Evolutionary conservation across 1,139 yeast genomes (phyloP).

Genomic region (Nakaseomyces uthaithaninus): DNA sequence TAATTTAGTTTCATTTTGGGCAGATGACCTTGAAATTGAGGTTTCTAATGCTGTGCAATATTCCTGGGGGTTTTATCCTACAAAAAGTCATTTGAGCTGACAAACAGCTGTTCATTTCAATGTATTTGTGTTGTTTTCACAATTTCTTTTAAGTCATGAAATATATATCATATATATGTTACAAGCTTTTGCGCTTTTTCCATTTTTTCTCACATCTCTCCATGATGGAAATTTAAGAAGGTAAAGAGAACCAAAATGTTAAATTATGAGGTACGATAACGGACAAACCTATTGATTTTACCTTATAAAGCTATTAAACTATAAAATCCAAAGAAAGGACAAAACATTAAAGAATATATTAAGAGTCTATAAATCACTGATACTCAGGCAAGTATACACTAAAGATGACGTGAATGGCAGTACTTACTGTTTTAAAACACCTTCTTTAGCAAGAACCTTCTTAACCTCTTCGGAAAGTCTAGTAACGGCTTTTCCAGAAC

Average conservation of each 20-base stretch:
- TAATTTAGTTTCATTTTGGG: slow-evolving; percentile 43
- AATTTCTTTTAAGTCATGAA: no score
- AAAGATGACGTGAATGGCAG: neutral
- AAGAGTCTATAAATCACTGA: neutral
- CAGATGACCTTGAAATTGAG: slow-evolving; percentile 40
- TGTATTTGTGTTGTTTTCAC: neutral
- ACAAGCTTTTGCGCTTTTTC: no score
- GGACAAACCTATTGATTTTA: no score
- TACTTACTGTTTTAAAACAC: slow-evolving; percentile 22
- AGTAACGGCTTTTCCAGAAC: slow-evolving; percentile 59
- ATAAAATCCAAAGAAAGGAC: no score
- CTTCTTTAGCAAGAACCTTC: slow-evolving; percentile 39
- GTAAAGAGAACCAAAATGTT: no score
- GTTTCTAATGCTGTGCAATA: slow-evolving; percentile 37
- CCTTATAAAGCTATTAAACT: no score
- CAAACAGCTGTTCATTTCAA: neutral
- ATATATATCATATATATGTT: no score
- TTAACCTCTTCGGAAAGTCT: slow-evolving; percentile 46
- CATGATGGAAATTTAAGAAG: no score
- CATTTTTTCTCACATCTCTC: no score
- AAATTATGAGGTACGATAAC: no score
- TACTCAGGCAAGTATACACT: neutral
- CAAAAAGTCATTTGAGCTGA: slow-evolving; percentile 7
- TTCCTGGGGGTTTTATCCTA: slow-evolving; percentile 32
- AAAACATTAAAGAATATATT: slow-evolving; percentile 17